Base-by-base conservation (phyloP, 2,329 filamentous ascomycete genomes). In the Ophiostoma perfectum region DNA sequence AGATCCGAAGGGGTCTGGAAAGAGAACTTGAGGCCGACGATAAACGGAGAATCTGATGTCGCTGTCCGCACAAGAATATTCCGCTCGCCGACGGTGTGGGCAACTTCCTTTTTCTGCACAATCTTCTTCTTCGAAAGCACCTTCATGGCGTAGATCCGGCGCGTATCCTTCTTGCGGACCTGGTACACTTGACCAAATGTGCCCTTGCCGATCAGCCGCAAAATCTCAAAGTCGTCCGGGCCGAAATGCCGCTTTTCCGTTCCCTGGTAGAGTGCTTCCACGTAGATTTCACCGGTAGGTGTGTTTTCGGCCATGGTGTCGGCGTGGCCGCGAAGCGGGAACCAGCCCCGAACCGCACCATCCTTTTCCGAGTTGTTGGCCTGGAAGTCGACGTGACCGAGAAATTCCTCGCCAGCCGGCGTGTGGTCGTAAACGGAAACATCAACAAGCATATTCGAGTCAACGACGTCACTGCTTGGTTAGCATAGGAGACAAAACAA, bases 121-220 rank as follows among this genome's bases (percentile, higher is more conserved):
- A 99, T 99, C 67, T 99, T 95, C 83, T 99, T 99, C 84, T 99
- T 99, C 66, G 95, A 97, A 44, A 99, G 82, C 1, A 99, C 94
- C 79, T 99, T 99, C 95, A 99, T 99, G 71, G 95, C 95, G 76
- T 99, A 99, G 70, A 99, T 97, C 62, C 95, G 89, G 74, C 89
- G 88, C 0, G 94, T 97, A 77, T 99, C 95, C 82, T 92, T 95
- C 85, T 99, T 99, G 74, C 92, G 90, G 6, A 99, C 95, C 78
- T 99, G 95, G 77, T 98, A 99, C 2, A 99, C 95, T 78, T 99
- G 95, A 0, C 95, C 95, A 77, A 99, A 99, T 0, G 95, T 99
- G 67, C 95, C 95, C 80, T 98, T 98, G 71, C 95, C 95, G 72
- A 99, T 98, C 68, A 99, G 86, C 78, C 96, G 95, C 71, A 99